Evolutionary conservation across 179 eudicot genomes (phyloP).

Genomic region (Gypsophila paniculata): DNA sequence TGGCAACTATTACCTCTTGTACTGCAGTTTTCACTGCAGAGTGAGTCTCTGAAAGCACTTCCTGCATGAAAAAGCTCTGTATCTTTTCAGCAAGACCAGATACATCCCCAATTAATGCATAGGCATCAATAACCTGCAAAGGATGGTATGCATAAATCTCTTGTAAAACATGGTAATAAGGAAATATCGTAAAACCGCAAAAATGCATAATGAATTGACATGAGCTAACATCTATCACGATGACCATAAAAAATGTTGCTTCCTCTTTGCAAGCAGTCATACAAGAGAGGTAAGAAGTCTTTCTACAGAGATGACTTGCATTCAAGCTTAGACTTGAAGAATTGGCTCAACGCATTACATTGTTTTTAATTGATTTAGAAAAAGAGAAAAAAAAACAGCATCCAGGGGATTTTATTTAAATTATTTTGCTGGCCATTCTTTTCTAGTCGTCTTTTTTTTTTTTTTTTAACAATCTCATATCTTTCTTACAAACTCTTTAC

Average conservation of each 20-base stretch:
- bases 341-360: not conserved
- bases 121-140: constrained; percentile 88
- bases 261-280: not conserved
- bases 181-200: not conserved
- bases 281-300: not conserved
- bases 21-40: constrained; percentile 58
- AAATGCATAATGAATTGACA: constrained; percentile 12
- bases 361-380: not conserved
- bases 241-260: not conserved
- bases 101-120: constrained; percentile 90
- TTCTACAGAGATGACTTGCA: not conserved
- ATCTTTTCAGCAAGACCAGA: constrained; percentile 94
- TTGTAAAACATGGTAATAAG: constrained; percentile 12
- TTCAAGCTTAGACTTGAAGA: not conserved
- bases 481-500: not conserved
- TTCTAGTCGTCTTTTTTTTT: too few relatives aligned
- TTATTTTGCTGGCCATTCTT: too few relatives aligned
- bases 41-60: constrained; percentile 89
- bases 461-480: too few relatives aligned
- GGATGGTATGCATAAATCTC: constrained; percentile 12
- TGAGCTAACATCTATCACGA: not conserved
- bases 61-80: constrained; percentile 98
- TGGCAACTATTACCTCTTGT: constrained; percentile 54
- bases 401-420: not conserved
- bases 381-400: not conserved